These are phyloP conservation scores for Cystobasidium sp. DNA, from an alignment of 1,284 basidiomycete species.

Conservation along the genomic window DNA sequence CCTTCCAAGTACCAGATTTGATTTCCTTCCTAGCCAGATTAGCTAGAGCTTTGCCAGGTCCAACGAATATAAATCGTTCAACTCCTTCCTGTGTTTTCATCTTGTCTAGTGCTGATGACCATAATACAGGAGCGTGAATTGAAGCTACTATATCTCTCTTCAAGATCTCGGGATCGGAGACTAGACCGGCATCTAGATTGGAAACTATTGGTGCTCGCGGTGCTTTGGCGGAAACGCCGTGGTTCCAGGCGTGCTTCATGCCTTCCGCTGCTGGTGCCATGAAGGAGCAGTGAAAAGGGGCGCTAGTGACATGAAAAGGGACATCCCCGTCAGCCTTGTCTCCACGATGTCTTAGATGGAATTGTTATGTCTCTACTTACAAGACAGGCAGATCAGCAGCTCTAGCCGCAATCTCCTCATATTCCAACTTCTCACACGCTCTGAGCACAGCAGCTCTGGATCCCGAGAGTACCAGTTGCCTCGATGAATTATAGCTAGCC, in stretches of 20 bases:
- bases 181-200: constrained; percentile 48
- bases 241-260: constrained; percentile 52
- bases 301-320: constrained; percentile 39
- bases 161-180: constrained; percentile 49
- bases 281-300: constrained; percentile 54
- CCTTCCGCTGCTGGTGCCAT: constrained; percentile 53
- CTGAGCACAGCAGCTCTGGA: constrained; percentile 52
- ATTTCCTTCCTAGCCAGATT: constrained; percentile 53
- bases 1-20: constrained; percentile 40
- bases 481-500: constrained; percentile 54
- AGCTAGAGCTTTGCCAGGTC: constrained; percentile 54
- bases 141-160: constrained; percentile 51
- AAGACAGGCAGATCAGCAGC: constrained; percentile 56
- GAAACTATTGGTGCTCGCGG: constrained; percentile 52
- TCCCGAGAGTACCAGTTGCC: constrained; percentile 54
- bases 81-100: constrained; percentile 44
- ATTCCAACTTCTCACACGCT: constrained; percentile 50
- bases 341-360: not conserved
- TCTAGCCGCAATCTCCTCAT: constrained; percentile 51
- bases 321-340: constrained; percentile 14
- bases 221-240: constrained; percentile 43
- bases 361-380: constrained; percentile 43
- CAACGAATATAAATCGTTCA: constrained; percentile 51
- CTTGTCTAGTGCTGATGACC: constrained; percentile 50
- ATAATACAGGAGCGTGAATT: constrained; percentile 53